These are phyloP conservation scores for Pelargonium cotyledonis DNA, from an alignment of 441 rosid species.

Conservation along the genomic window DNA sequence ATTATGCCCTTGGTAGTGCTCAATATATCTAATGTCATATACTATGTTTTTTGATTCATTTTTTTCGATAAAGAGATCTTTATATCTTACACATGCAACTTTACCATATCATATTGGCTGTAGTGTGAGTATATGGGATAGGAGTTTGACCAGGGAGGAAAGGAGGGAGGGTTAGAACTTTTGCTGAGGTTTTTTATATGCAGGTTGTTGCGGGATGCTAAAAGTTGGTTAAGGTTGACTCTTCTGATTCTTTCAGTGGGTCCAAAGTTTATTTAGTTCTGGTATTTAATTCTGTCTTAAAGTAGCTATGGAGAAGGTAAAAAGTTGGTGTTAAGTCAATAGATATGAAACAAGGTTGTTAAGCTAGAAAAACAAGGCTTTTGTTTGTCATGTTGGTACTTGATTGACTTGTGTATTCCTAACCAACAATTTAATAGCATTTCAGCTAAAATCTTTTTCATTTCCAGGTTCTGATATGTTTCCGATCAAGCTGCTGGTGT, in stretches of 20 bases:
- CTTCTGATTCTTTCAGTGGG: background rate
- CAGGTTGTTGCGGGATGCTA: too few species aligned
- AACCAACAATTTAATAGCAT: background rate
- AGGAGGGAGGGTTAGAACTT: background rate
- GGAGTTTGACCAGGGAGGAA: background rate
- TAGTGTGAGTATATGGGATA: background rate
- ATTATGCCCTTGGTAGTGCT: background rate
- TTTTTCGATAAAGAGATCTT: background rate
- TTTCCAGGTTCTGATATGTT: background rate
- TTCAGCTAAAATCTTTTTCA: background rate
- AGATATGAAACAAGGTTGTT: too few species aligned
- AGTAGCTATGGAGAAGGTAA: background rate
- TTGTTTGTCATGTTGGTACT: background rate
- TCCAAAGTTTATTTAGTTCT: too few species aligned
- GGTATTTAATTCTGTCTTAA: background rate
- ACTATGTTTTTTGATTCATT: background rate
- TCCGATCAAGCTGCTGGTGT: background rate
- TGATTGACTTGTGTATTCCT: background rate
- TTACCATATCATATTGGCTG: background rate
- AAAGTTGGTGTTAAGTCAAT: too few species aligned
- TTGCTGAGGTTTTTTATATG: background rate
- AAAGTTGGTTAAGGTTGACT: background rate
- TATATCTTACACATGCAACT: background rate
- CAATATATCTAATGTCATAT: background rate
- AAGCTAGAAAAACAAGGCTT: too few species aligned